A percentile compares a stretch with the other conserved stretches of the same genome.
Evolutionary conservation across 2,329 filamentous ascomycete species (phyloP).

Genomic region (Aspergillus quadricinctus): DNA sequence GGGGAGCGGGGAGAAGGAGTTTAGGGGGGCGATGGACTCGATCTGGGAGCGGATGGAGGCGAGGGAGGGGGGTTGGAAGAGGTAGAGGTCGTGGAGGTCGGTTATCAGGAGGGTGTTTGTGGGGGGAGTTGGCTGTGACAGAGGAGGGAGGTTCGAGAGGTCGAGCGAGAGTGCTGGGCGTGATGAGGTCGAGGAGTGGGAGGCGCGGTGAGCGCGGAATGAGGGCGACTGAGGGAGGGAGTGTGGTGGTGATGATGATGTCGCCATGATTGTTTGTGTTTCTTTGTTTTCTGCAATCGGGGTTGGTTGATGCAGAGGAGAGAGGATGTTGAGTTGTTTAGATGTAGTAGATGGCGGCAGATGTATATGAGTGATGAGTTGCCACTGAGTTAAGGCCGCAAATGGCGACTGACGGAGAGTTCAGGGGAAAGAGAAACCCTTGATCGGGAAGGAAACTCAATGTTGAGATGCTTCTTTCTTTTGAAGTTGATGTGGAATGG

Average conservation of each 20-base stretch:
- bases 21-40: constrained; percentile 38
- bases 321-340: neutral
- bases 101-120: constrained; percentile 51
- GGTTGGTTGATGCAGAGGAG: constrained; percentile 2
- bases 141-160: constrained; percentile 41
- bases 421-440: neutral
- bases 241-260: constrained; percentile 18
- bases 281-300: neutral
- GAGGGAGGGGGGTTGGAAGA: constrained; percentile 45
- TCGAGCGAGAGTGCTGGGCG: constrained; percentile 43
- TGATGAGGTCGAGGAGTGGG: constrained; percentile 23
- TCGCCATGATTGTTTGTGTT: neutral
- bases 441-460: neutral
- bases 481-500: neutral
- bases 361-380: neutral
- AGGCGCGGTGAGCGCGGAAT: constrained; percentile 16
- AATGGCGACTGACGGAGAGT: neutral
- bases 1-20: constrained; percentile 50
- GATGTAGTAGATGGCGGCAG: neutral
- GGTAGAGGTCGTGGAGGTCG: constrained; percentile 41
- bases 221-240: constrained; percentile 24
- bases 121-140: constrained; percentile 43
- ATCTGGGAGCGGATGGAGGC: constrained; percentile 41
- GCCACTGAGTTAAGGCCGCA: neutral
- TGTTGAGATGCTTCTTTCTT: neutral